These are phyloP conservation scores for Neopestalotiopsis sp. DNA, from an alignment of 2,329 filamentous ascomycete genomes.

Conservation along the genomic window DNA sequence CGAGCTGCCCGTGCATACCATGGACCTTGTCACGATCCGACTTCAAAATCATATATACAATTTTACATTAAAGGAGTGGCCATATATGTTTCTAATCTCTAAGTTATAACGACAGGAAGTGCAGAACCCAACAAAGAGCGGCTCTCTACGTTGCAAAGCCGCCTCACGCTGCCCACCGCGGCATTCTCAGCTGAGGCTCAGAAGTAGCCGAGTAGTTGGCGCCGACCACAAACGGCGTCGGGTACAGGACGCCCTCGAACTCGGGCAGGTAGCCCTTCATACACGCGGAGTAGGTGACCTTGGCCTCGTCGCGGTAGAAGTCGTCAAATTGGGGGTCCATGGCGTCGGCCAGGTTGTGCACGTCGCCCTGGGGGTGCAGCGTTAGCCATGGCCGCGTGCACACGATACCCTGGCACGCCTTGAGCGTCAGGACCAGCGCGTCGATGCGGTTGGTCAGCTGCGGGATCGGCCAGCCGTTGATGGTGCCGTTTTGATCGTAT, in stretches of 20 bases:
- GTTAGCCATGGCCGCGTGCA: constrained; percentile 63
- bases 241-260: constrained; percentile 52
- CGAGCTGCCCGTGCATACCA: not conserved
- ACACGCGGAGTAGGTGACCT: constrained; percentile 59
- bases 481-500: constrained; percentile 34
- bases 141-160: not conserved
- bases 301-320: constrained; percentile 56
- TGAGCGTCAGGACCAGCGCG: constrained; percentile 63
- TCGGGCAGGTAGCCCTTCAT: constrained; percentile 60
- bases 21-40: not conserved
- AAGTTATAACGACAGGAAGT: not conserved
- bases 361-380: constrained; percentile 59
- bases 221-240: not conserved
- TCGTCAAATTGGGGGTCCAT: constrained; percentile 52
- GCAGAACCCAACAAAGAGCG: not conserved
- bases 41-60: not conserved
- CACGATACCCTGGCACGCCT: constrained; percentile 60
- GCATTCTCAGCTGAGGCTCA: not conserved
- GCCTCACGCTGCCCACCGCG: not conserved
- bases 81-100: not conserved
- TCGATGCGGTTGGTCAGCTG: constrained; percentile 59
- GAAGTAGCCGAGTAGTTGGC: not conserved
- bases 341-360: constrained; percentile 57
- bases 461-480: constrained; percentile 34
- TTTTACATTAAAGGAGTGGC: not conserved